phyloP scores from a whole-genome alignment of 1,284 basidiomycete species.

The Xerocomus cyaneibrunnescens region DNA sequence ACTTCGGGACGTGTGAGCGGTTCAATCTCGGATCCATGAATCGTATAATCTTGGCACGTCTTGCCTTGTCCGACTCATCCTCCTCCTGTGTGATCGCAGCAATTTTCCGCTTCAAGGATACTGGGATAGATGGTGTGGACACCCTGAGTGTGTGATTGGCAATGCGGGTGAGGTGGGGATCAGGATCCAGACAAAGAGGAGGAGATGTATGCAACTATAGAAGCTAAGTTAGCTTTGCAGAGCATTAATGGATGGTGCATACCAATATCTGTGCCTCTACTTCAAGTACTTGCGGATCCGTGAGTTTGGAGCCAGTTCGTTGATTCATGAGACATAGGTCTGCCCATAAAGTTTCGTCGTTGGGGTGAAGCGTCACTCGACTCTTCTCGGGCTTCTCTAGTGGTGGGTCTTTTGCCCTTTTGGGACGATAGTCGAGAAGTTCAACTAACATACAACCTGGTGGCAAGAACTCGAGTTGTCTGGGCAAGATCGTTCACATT shows the following conservation, averaged over 20 bases:
- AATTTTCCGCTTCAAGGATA: conserved; percentile 77
- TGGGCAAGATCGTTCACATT: neutral
- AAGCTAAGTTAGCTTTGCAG: conserved; percentile 6
- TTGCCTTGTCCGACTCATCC: conserved; percentile 67
- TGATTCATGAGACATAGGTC: conserved; percentile 70
- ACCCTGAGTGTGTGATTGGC: conserved; percentile 69
- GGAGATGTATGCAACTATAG: conserved; percentile 65
- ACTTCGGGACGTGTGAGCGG: conserved; percentile 49
- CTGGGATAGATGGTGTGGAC: conserved; percentile 63
- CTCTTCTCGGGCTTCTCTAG: conserved; percentile 59
- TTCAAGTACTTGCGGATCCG: conserved; percentile 67
- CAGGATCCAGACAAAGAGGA: conserved; percentile 73
- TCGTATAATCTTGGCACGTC: conserved; percentile 68
- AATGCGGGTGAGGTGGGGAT: conserved; percentile 69
- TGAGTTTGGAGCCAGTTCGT: conserved; percentile 55
- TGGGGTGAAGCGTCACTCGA: conserved; percentile 72
- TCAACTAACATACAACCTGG: conserved; percentile 80
- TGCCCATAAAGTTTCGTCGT: conserved; percentile 69
- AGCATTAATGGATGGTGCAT: conserved; percentile 20
- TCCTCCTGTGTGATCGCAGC: conserved; percentile 60
- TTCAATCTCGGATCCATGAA: conserved; percentile 68
- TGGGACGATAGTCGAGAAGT: conserved; percentile 67
- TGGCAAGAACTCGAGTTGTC: conserved; percentile 5
- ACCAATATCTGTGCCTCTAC: conserved; percentile 72
- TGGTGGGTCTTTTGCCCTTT: conserved; percentile 50